phyloP scores from a whole-genome alignment of 129 eudicot species.

The Apium graveolens region DNA sequence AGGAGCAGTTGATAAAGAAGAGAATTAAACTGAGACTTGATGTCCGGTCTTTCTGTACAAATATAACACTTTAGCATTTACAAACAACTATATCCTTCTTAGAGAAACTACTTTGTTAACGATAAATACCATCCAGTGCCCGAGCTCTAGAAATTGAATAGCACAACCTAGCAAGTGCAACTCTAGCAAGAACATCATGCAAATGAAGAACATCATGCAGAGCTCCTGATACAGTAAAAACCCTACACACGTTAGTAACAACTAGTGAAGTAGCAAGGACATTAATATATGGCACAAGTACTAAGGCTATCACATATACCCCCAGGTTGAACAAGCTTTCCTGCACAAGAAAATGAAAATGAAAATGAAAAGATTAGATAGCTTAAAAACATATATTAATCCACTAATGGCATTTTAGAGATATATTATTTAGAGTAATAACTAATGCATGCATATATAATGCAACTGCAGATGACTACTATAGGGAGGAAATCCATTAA shows the following conservation, averaged over 20 bases:
- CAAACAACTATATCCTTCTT: constrained; percentile 12
- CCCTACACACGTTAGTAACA: constrained; percentile 8
- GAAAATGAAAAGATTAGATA: background rate
- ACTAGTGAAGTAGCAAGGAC: background rate
- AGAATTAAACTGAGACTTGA: constrained; percentile 74
- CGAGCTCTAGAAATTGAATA: constrained; percentile 87
- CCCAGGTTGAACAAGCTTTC: constrained; percentile 76
- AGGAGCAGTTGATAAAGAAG: constrained; percentile 93
- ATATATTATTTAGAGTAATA: background rate
- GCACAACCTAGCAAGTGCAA: constrained; percentile 91
- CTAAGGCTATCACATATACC: constrained; percentile 40
- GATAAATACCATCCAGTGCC: constrained; percentile 69
- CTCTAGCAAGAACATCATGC: constrained; percentile 98
- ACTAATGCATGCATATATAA: constrained; percentile 1
- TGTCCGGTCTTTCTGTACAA: constrained; percentile 75
- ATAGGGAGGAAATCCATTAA: background rate
- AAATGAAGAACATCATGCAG: constrained; percentile 87
- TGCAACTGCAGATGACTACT: background rate
- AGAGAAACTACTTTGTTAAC: constrained; percentile 13
- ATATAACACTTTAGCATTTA: constrained; percentile 12
- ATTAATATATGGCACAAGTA: constrained; percentile 4
- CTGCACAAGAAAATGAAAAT: constrained; percentile 38
- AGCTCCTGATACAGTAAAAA: constrained; percentile 58
- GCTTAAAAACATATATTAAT: background rate
- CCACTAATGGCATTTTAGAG: background rate